Base-by-base conservation (phyloP, 768 basidiomycete species). In the Naganishia friedmannii region DNA sequence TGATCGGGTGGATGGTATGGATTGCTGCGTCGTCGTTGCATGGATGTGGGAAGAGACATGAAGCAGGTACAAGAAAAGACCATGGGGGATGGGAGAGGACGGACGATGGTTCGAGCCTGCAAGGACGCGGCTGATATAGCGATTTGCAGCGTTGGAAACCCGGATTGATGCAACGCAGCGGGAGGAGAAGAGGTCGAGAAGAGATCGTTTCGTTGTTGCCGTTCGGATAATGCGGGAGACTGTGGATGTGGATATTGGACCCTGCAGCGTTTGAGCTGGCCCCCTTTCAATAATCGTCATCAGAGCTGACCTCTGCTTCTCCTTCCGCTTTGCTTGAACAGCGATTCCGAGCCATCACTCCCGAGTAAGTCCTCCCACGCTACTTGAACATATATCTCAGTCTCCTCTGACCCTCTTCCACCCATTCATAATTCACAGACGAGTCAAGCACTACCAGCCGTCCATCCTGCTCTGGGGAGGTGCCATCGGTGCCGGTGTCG, bases 401-500 rank as follows among this genome's bases (percentile, higher is more conserved):
- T 48, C 42, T 2, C 29, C 15, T 55, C 54, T 55, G 13, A 29
- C 54, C 26, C 19, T 26, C 19, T 9, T 12, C 28, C 17, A 6
- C 7, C 15, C 9, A 42, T 34, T 21, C 29, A 29, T 31, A 13
- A 34, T 55, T 55, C 54, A 13, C 15, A 57, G 45, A 45, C 66
- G 53, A 23, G 29, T 66, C 19, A 54, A 53, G 58, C 32, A 55
- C 48, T 54, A 34, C 26, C 26, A 60, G 46, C 70, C 55, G 26
- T 32, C 65, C 31, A 67, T 67, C 37, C 10, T 60, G 26, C 39
- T 77, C 53, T 79, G 78, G 78, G 78, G 77, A 42, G 72, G 70
- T 19, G 76, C 72, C 15, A 74, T 72, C 48, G 78, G 73, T 26
- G 68, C 66, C 9, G 76, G 74, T 53, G 77, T 79, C 10, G 73